These are phyloP conservation scores for Cystobasidiaceae sp. DNA, from an alignment of 1,284 basidiomycete species.

Conservation along the genomic window DNA sequence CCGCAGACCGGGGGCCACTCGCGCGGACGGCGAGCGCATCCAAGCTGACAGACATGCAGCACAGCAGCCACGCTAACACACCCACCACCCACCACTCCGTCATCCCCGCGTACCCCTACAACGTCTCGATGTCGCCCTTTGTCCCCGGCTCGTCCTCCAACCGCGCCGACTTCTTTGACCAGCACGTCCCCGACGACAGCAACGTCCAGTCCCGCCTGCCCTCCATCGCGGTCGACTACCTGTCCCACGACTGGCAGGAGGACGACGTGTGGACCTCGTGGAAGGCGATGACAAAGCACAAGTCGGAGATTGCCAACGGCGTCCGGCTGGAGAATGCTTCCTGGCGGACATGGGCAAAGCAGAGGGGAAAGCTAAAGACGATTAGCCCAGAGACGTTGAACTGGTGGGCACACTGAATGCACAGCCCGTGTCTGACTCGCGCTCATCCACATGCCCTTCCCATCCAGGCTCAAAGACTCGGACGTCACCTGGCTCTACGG, in stretches of 20 bases:
- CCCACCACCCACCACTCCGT: constrained; percentile 32
- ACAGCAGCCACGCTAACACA: no score
- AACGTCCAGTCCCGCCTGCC: constrained; percentile 54
- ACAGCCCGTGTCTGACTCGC: neutral
- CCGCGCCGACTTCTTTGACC: constrained; percentile 3
- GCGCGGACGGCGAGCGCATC: no score
- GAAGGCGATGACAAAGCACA: constrained; percentile 97
- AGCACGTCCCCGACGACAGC: constrained; percentile 46
- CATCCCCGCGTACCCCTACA: constrained; percentile 45
- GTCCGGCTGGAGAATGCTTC: constrained; percentile 92
- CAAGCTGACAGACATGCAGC: no score
- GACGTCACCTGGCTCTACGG: constrained; percentile 99
- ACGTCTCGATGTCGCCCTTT: constrained; percentile 42
- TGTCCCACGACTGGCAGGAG: constrained; percentile 92
- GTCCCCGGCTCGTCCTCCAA: constrained; percentile 19
- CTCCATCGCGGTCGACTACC: constrained; percentile 60
- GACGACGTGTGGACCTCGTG: constrained; percentile 98
- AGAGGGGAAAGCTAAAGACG: constrained; percentile 92
- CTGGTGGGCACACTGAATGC: no score
- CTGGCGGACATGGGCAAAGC: constrained; percentile 99
- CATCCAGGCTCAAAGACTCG: constrained; percentile 88
- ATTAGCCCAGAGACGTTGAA: constrained; percentile 95
- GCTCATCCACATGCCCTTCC: neutral
- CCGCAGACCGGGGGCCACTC: no score
- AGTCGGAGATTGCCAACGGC: constrained; percentile 96